phyloP scores from a whole-genome alignment of 768 basidiomycete genomes.

The Hericium coralloides region DNA sequence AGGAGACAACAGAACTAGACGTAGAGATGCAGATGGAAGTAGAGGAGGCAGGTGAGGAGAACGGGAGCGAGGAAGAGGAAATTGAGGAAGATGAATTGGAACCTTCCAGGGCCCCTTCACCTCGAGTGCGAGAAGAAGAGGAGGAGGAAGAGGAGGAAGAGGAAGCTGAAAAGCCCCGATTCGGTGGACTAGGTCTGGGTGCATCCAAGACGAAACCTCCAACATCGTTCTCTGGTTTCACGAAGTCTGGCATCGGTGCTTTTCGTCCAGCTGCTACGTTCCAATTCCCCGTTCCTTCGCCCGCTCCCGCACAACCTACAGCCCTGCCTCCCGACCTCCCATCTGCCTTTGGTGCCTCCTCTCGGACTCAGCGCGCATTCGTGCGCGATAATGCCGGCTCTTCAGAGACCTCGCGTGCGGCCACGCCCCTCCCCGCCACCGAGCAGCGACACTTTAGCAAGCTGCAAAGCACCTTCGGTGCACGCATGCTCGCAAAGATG shows the following conservation, averaged over 20 bases:
- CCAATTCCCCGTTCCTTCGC: constrained; percentile 20
- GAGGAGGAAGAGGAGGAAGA: constrained; percentile 42
- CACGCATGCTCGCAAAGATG: constrained; percentile 89
- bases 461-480: constrained; percentile 70
- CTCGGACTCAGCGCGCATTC: constrained; percentile 41
- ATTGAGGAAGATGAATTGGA: constrained; percentile 38
- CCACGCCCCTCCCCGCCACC: constrained; percentile 44
- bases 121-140: constrained; percentile 42
- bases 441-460: constrained; percentile 82
- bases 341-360: constrained; percentile 28
- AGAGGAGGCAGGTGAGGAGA: constrained; percentile 22
- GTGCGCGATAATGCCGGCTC: constrained; percentile 41
- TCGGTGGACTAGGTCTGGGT: constrained; percentile 38
- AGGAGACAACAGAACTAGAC: not conserved
- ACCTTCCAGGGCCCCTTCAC: constrained; percentile 46
- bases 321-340: constrained; percentile 28
- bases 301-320: constrained; percentile 24
- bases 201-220: constrained; percentile 17
- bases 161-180: constrained; percentile 31
- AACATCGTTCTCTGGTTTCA: constrained; percentile 24
- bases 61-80: constrained; percentile 25
- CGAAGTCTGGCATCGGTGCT: constrained; percentile 37
- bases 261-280: constrained; percentile 17
- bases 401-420: constrained; percentile 29
- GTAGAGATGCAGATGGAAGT: constrained; percentile 23